Base-by-base conservation (phyloP, 2,329 filamentous ascomycete genomes). In the Lasiodiplodia citricola region DNA sequence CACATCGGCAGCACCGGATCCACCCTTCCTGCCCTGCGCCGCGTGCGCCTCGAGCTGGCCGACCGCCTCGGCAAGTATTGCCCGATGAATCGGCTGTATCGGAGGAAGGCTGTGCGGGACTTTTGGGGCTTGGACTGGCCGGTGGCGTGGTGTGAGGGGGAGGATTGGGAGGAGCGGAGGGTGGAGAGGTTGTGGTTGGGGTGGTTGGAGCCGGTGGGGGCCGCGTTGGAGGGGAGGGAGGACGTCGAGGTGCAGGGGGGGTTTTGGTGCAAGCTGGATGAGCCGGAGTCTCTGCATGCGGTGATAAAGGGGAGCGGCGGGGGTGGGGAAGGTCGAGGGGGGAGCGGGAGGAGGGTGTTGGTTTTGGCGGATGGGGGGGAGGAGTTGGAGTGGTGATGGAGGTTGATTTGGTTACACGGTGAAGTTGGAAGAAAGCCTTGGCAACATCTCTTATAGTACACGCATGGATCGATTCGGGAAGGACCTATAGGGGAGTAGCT, bases 321-420 rank as follows among this genome's bases (percentile, higher is more conserved):
- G n/a, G n/a, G 21, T n/a, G n/a, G n/a, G n/a, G n/a, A n/a, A n/a
- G n/a, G n/a, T n/a, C n/a, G n/a, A 50, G 44, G 44, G 47, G 18
- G 25, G 25, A 5, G 28, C 1, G 5, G 47, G 18, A 51, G 18
- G 47, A 51, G 47, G 21, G n/a, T 51, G 47, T 4, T 51, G 21
- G 21, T 18, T 14, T 3, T 51, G 47, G 10, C 8, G 47, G 21
- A 21, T 21, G 47, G 16, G 13, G 16, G 47, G 47, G 18, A 21
- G 47, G 47, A 51, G 47, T n/a, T 51, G n/a, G 47, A 51, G 47
- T 51, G 47, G 47, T 51, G 47, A 76, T 41, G 38, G 23, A 3
- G 3, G 3, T 23, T 23, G 23, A 28, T 4, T 28, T 28, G 4
- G 25, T 28, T 28, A 28, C 28, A 28, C 28, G 28, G 28, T 28